Percentiles rank a stretch among this genome's conserved stretches.
Evolutionary conservation across 2,329 filamentous ascomycete genomes (phyloP).

Genomic region (Apiospora aurea): DNA sequence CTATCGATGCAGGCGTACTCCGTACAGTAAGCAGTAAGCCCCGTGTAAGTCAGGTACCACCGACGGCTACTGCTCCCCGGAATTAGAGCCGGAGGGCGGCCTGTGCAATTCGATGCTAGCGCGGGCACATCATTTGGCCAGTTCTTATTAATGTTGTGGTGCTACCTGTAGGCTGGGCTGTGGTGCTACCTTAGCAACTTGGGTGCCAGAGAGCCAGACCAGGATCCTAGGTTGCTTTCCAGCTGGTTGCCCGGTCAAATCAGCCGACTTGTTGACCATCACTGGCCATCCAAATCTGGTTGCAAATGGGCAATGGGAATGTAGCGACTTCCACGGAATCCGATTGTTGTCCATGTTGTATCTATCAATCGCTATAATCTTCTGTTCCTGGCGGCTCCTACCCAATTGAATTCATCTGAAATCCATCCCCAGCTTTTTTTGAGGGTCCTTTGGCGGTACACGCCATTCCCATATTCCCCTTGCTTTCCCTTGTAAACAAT

Average conservation of each 20-base stretch:
- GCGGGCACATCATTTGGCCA: not conserved
- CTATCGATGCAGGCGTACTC: slow-evolving; percentile 1
- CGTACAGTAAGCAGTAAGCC: not conserved
- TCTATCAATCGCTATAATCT: not conserved
- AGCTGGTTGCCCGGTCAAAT: not conserved
- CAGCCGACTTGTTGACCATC: not conserved
- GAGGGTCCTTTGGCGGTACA: not conserved
- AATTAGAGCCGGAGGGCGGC: not conserved
- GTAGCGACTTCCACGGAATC: not conserved
- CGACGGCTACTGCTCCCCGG: not conserved
- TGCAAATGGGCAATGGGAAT: not conserved
- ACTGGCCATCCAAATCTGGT: not conserved
- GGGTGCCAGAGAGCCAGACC: not conserved
- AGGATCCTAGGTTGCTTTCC: not conserved
- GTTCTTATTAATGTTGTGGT: not conserved
- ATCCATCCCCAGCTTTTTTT: not conserved
- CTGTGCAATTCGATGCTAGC: slow-evolving; percentile 17
- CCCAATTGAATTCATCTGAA: not conserved
- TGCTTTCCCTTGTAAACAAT: not conserved
- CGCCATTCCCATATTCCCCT: not conserved
- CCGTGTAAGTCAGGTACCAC: slow-evolving; percentile 8
- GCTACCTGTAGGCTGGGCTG: no score
- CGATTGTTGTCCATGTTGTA: not conserved
- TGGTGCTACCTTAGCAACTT: not conserved
- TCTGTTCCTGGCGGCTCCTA: not conserved